phyloP scores from a whole-genome alignment of 768 basidiomycete genomes.

The Boletus rubroflammeus region DNA sequence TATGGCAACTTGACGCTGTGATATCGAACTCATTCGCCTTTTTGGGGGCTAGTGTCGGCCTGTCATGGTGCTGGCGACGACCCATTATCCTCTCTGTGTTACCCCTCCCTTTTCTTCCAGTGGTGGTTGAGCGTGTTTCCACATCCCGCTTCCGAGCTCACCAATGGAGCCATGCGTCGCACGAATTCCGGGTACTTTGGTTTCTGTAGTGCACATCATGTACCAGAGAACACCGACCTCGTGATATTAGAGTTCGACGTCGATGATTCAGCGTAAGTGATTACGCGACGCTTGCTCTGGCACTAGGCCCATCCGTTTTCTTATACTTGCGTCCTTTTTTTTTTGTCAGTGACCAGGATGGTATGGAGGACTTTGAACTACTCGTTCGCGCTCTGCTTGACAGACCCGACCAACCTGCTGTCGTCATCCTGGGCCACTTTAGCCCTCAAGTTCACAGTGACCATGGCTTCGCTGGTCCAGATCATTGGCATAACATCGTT shows the following conservation, averaged over 20 bases:
- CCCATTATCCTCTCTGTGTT: slow-evolving; percentile 78
- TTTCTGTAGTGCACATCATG: slow-evolving; percentile 88
- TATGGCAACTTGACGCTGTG: not conserved
- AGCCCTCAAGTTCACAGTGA: slow-evolving; percentile 75
- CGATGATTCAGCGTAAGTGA: slow-evolving; percentile 79
- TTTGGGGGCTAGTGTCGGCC: slow-evolving; percentile 69
- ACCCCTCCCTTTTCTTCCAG: slow-evolving; percentile 91
- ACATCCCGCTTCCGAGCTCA: slow-evolving; percentile 95
- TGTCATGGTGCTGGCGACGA: slow-evolving; percentile 94
- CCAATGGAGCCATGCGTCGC: slow-evolving; percentile 92
- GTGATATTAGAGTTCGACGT: slow-evolving; percentile 94
- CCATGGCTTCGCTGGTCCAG: slow-evolving; percentile 86
- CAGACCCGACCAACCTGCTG: slow-evolving; percentile 86
- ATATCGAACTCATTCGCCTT: not conserved
- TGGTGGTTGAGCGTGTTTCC: slow-evolving; percentile 99
- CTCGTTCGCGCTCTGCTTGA: slow-evolving; percentile 89
- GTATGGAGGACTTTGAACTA: slow-evolving; percentile 84
- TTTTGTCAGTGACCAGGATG: slow-evolving; percentile 54
- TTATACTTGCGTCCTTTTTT: not conserved
- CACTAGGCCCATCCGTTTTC: not conserved
- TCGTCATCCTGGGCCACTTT: slow-evolving; percentile 95
- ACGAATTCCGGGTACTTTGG: slow-evolving; percentile 94
- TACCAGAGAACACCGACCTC: slow-evolving; percentile 91
- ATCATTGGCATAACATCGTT: slow-evolving; percentile 84
- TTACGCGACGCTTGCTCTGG: not conserved